These are phyloP conservation scores for Lippia alba DNA, from an alignment of 305 asterid genomes.

Conservation along the genomic window DNA sequence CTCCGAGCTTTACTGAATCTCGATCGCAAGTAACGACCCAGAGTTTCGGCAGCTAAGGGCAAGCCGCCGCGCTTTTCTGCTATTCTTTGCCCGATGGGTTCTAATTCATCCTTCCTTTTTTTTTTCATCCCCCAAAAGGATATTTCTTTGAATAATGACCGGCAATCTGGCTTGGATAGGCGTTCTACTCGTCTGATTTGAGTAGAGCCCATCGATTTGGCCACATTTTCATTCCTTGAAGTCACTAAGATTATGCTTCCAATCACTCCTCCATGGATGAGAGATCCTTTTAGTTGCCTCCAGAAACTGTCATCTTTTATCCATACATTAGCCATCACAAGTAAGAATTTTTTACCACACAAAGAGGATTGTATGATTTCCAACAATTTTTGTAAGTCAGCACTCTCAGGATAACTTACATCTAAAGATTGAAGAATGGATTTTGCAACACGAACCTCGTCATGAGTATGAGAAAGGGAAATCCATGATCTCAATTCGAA, in stretches of 20 bases:
- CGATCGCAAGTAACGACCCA: conserved; percentile 31
- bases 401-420: background rate
- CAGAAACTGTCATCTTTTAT: conserved; percentile 27
- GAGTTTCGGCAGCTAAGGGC: conserved; percentile 30
- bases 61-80: conserved; percentile 38
- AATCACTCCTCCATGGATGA: conserved; percentile 26
- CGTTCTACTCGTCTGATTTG: background rate
- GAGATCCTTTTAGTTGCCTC: conserved; percentile 32
- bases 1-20: conserved; percentile 18
- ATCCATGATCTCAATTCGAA: conserved; percentile 29
- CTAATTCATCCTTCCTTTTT: background rate
- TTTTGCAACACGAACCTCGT: conserved; percentile 28
- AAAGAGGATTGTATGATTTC: background rate
- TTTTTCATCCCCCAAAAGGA: conserved; percentile 23
- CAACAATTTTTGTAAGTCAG: conserved; percentile 11
- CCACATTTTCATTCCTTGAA: conserved; percentile 39
- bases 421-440: conserved; percentile 25
- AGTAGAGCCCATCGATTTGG: conserved; percentile 34
- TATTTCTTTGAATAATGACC: conserved; percentile 37
- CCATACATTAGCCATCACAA: conserved; percentile 51
- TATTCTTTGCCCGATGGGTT: conserved; percentile 25
- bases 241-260: conserved; percentile 50
- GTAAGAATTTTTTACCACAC: conserved; percentile 21
- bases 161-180: conserved; percentile 40
- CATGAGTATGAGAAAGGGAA: conserved; percentile 26